Base-by-base conservation (phyloP, 2,329 filamentous ascomycete genomes). In the Akanthomyces dipterigenus region DNA sequence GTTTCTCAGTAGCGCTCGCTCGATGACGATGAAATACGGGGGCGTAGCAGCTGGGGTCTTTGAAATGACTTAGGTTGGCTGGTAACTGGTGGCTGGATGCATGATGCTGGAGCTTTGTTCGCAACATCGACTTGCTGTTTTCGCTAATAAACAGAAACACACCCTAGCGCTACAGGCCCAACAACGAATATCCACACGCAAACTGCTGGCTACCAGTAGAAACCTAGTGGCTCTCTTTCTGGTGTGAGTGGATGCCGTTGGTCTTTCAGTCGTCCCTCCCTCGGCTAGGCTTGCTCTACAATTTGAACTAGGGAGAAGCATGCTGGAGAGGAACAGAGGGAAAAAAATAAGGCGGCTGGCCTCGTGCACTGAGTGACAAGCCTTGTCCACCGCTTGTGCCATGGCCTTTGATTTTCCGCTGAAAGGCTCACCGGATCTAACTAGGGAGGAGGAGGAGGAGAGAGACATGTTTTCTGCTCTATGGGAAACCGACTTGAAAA, bases 191-290 rank as follows among this genome's bases (percentile, higher is more conserved):
- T 9, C 51, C 51, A 55, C 54, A 43, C 28, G 20, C 26, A 42
- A 43, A 43, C 28, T 24, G 26, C 42, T 54, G 22, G 38, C 18
- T 18, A n/a, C n/a, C n/a, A n/a, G n/a, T n/a, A 20, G n/a, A 38
- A 49, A 49, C 12, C 28, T 16, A 43, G 51, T 54, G 24, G 51
- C 51, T 42, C 36, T 28, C 16, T 11, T 34, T 34, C 16, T 31
- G 50, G 50, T 54, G 40, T 45, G 54, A 46, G 54, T 46, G 54
- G 54, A 56, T 56, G 54, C 40, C n/a, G 26, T 20, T 24, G 26
- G n/a, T 5, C 20, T 24, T 36, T 16, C 45, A 43, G 18, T 43
- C 38, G 53, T 43, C 14, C n/a, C 7, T 34, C 34, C 16, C 42
- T 20, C 38, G 18, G 24, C 18, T 20, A 28, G 26, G 9, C 40